These are phyloP conservation scores for Gossypium herbaceum DNA, from an alignment of 345 rosid genomes.

Conservation along the genomic window DNA sequence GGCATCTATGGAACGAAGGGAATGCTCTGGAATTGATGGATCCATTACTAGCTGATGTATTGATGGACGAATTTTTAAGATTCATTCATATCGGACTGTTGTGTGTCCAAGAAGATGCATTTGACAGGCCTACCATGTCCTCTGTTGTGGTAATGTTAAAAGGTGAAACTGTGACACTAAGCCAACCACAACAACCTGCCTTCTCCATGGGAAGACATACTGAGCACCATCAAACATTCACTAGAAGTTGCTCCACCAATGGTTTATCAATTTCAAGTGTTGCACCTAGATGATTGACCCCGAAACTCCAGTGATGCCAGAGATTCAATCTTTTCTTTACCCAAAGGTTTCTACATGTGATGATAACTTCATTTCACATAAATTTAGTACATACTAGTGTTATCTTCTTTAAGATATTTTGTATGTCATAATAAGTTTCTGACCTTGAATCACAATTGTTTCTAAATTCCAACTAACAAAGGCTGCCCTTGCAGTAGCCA, in stretches of 20 bases:
- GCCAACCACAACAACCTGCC: conserved; percentile 18
- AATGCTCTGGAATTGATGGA: conserved; percentile 9
- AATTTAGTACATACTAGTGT: too few species aligned
- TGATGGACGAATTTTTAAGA: conserved; percentile 10
- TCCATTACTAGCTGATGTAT: background rate
- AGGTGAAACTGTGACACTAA: conserved; percentile 21
- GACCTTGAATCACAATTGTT: background rate
- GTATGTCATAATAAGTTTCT: too few species aligned
- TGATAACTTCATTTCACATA: too few species aligned
- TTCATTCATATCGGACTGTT: conserved; percentile 23
- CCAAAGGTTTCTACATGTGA: too few species aligned
- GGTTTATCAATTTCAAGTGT: conserved; percentile 1
- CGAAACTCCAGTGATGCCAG: background rate
- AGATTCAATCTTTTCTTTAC: background rate
- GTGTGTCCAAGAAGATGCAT: conserved; percentile 22
- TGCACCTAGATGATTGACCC: background rate
- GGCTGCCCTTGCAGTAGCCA: background rate
- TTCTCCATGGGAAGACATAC: background rate
- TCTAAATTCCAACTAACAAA: too few species aligned
- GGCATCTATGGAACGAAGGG: conserved; percentile 45
- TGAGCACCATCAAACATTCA: background rate
- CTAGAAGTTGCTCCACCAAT: background rate
- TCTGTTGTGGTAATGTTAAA: conserved; percentile 24
- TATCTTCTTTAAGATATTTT: too few species aligned
- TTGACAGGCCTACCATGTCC: conserved; percentile 18